Evolutionary conservation across 1,284 basidiomycete genomes (phyloP).

Genomic region (Apiotrichum siamense): DNA sequence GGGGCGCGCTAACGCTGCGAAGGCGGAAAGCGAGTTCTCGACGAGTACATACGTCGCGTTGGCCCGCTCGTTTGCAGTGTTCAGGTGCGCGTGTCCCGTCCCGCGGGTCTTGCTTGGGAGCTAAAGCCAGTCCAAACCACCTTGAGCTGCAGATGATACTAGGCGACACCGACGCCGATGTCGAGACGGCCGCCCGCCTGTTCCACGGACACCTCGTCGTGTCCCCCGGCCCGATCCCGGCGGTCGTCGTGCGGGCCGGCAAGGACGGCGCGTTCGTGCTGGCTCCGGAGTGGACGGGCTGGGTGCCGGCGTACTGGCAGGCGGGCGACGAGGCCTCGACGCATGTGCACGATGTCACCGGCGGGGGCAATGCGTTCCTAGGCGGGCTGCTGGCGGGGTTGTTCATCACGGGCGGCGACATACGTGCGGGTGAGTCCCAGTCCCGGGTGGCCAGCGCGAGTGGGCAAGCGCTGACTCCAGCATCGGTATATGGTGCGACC

Average conservation of each 20-base stretch:
- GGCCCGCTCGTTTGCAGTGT: conserved; percentile 25
- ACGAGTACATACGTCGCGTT: conserved; percentile 11
- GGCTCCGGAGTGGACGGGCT: conserved; percentile 45
- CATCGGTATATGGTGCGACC: conserved; percentile 63
- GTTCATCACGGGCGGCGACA: conserved; percentile 54
- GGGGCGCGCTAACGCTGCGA: not conserved
- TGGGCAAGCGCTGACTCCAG: conserved; percentile 44
- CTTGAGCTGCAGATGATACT: conserved; percentile 49
- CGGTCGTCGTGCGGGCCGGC: conserved; percentile 68
- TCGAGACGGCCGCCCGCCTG: conserved; percentile 6
- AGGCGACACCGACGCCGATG: conserved; percentile 35
- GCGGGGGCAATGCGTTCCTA: conserved; percentile 81
- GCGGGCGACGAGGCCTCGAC: conserved; percentile 31
- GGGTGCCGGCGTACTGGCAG: conserved; percentile 75
- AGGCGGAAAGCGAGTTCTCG: not conserved
- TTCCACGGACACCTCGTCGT: conserved; percentile 9
- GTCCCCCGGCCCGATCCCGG: conserved; percentile 47
- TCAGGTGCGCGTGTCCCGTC: conserved; percentile 29
- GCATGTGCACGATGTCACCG: conserved; percentile 68
- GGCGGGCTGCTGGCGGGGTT: conserved; percentile 76
- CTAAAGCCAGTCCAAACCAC: conserved; percentile 47
- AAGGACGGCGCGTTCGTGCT: conserved; percentile 65
- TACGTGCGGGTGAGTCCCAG: conserved; percentile 56
- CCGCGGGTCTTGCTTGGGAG: not conserved
- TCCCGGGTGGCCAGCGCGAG: not conserved